A percentile compares a stretch with the other conserved stretches of the same genome.
These are phyloP conservation scores for Plasmodium relictum DNA, from an alignment of 169 alveolate genomes.

Conservation along the genomic window DNA sequence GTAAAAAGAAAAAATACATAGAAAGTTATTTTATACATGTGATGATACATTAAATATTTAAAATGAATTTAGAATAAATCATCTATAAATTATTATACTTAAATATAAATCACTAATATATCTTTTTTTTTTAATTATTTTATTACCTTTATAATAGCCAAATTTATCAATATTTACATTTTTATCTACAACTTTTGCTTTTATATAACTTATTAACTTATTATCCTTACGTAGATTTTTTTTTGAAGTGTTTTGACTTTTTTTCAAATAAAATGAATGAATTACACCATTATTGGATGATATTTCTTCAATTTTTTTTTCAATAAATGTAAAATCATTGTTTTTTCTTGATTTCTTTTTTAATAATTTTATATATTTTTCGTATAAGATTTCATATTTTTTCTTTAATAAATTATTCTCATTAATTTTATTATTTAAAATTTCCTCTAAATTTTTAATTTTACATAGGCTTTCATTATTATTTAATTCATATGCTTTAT, in stretches of 20 bases:
- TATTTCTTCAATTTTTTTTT: constrained; percentile 14
- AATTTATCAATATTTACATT: not conserved
- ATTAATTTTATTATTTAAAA: constrained; percentile 27
- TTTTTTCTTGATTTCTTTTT: constrained; percentile 19
- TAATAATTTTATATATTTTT: constrained; percentile 34
- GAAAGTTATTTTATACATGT: not conserved
- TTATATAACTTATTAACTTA: constrained; percentile 42
- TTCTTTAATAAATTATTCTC: constrained; percentile 45
- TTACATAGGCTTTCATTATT: not conserved
- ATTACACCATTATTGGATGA: constrained; percentile 20
- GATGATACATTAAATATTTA: not conserved
- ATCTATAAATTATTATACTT: not conserved
- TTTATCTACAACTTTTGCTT: constrained; percentile 51
- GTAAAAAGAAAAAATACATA: not conserved
- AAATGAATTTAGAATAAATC: not conserved
- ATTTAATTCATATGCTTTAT: not conserved
- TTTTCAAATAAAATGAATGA: constrained; percentile 60
- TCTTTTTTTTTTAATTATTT: constrained; percentile 2
- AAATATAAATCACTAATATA: not conserved
- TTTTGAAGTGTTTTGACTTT: not conserved
- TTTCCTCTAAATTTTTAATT: constrained; percentile 11
- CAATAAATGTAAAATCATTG: constrained; percentile 52
- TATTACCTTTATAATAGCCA: constrained; percentile 38
- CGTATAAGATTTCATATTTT: constrained; percentile 41
- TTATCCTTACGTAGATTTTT: constrained; percentile 5